Evolutionary conservation across 1,139 yeast genomes (phyloP).

Genomic region (Saccharomyces hybrid): DNA sequence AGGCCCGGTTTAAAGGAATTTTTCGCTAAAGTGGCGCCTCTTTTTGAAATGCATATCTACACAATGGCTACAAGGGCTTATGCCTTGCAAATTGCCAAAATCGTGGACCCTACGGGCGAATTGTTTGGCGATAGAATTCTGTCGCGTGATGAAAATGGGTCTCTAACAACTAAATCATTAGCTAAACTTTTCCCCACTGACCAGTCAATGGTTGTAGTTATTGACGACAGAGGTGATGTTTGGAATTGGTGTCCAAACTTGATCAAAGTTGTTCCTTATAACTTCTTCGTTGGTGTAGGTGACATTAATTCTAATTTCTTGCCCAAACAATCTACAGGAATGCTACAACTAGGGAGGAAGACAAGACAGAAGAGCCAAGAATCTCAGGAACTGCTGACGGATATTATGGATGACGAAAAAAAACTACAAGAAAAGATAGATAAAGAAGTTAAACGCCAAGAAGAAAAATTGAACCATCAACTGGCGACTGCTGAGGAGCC

Average conservation of each 20-base stretch:
- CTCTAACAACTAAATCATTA: conserved; percentile 79
- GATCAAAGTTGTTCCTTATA: conserved; percentile 89
- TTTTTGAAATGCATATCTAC: conserved; percentile 87
- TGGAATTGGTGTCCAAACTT: conserved; percentile 97
- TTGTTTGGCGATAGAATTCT: conserved; percentile 88
- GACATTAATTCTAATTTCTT: conserved; percentile 91
- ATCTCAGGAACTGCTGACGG: conserved; percentile 28
- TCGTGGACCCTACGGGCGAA: conserved; percentile 82
- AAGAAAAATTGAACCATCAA: conserved; percentile 23
- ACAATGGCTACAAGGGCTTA: conserved; percentile 98
- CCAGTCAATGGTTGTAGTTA: conserved; percentile 91
- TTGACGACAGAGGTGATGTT: conserved; percentile 97
- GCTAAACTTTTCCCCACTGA: conserved; percentile 90
- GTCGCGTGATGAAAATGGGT: conserved; percentile 92
- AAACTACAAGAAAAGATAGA: conserved; percentile 29
- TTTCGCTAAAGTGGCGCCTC: conserved; percentile 50
- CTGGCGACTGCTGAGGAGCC: conserved; percentile 21
- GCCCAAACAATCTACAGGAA: conserved; percentile 65
- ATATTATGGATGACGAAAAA: conserved; percentile 29
- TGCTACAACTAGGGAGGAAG: conserved; percentile 63
- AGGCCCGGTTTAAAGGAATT: conserved; percentile 82
- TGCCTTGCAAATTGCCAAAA: conserved; percentile 82
- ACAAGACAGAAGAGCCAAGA: conserved; percentile 40
- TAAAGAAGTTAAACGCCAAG: conserved; percentile 32
- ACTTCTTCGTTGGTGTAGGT: conserved; percentile 94